phyloP scores from a whole-genome alignment of 176 grass and related monocot genomes.

The Metroxylon sagu region DNA sequence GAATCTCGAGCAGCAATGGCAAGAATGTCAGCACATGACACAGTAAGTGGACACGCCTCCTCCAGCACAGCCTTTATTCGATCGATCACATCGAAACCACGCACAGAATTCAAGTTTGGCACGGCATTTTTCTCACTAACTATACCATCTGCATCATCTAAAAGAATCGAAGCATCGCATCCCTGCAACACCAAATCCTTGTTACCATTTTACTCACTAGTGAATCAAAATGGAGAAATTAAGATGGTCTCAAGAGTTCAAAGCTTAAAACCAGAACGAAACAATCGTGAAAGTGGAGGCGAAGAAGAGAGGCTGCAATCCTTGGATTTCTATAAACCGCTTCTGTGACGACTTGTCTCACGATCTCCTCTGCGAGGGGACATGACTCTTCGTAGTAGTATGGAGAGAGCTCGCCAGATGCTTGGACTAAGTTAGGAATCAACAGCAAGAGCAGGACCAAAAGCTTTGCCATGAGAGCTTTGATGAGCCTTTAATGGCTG shows the following conservation, averaged over 20 bases:
- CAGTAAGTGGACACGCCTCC: constrained; percentile 37
- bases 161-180: constrained; percentile 35
- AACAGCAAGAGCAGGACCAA: constrained; percentile 16
- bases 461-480: not conserved
- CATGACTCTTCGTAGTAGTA: constrained; percentile 34
- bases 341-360: constrained; percentile 22
- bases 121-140: constrained; percentile 37
- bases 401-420: constrained; percentile 23
- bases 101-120: constrained; percentile 33
- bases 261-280: constrained; percentile 36
- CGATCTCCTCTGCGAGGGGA: constrained; percentile 40
- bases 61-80: constrained; percentile 36
- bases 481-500: too few species aligned
- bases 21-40: constrained; percentile 46
- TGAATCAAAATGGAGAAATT: not conserved
- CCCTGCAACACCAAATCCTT: constrained; percentile 17
- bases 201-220: too few species aligned
- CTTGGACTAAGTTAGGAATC: not conserved
- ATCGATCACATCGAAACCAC: constrained; percentile 49
- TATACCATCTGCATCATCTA: constrained; percentile 31
- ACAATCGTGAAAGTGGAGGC: constrained; percentile 43
- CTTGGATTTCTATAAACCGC: constrained; percentile 28
- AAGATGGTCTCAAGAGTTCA: not conserved
- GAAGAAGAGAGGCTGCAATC: constrained; percentile 38
- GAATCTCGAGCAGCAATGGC: constrained; percentile 36